Evolutionary conservation across 139 green algal genomes (phyloP), one percentile per base, ranked within the genome.

Genomic region (Deuterostichococcus epilithicus): DNA sequence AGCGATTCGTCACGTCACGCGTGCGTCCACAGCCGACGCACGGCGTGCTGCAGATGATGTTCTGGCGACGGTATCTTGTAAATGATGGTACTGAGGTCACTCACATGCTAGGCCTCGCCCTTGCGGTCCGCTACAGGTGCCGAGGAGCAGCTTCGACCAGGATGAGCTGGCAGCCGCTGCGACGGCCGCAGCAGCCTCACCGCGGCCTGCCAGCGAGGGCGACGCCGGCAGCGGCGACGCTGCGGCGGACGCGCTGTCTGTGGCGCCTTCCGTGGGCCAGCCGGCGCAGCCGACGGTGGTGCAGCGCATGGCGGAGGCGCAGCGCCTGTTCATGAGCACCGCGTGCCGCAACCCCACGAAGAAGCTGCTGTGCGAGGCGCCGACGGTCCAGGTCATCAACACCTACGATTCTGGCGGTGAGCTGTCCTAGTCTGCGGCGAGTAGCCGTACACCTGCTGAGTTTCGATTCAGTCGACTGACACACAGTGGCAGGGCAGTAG

Each of bases 351-450:
- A 94, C 84, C 87, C 86, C 15, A 77, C 75, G 33, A 85, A 85
- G 74, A 73, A 81, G 38, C 75, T 87, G 58, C 76, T 94, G 44
- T 96, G 90, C 47, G 90, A 96, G 83, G 81, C 87, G 30, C 78
- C 83, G 5, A 73, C 80, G 30, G 72, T 91, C 47, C 91, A 92
- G 81, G 32, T 63, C 52, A 63, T 63, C 52, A 13, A 23, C 66
- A 39, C 66, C 32, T 71, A 39, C 28, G 33, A 44, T 20, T 71
- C 33, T 71, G 34, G 39, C 25, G 75, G 75, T 30, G 25, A 74
- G 73, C 28, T 78, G 25, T 78, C 59, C 72, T 85, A 69, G 45
- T 60, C 30, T 34, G 74, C 77, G 67, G 63, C 39, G 78, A 77
- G 80, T 44, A 78, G 30, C 73, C 74, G 5, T 83, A 76, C 33